phyloP scores from a whole-genome alignment of 345 rosid species.

The Citrus australasica region DNA sequence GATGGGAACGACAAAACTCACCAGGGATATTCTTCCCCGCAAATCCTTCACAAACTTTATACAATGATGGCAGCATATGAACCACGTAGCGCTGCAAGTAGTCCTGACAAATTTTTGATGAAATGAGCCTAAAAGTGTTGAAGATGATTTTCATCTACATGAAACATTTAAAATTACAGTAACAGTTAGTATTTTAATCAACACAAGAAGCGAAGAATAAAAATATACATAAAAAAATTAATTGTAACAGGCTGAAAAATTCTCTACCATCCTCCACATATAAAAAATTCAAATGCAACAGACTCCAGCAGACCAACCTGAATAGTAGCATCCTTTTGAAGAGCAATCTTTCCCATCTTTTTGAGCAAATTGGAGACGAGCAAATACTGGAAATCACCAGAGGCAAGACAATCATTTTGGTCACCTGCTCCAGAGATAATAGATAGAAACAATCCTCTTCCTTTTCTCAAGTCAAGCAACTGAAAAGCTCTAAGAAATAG shows the following conservation, averaged over 20 bases:
- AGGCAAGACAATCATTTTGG: conserved; percentile 30
- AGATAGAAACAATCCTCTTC: conserved; percentile 46
- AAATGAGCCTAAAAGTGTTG: conserved; percentile 43
- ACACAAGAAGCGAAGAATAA: not conserved
- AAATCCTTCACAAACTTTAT: conserved; percentile 88
- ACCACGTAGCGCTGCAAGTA: conserved; percentile 45
- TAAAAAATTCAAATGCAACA: not conserved
- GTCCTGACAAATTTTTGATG: conserved; percentile 40
- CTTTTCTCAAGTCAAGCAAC: conserved; percentile 64
- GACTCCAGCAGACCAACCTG: conserved; percentile 51
- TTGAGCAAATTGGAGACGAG: conserved; percentile 60
- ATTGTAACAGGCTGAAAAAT: not conserved
- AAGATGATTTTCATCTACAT: conserved; percentile 71
- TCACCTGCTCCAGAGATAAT: conserved; percentile 39
- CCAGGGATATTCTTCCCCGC: conserved; percentile 73
- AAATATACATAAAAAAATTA: not conserved
- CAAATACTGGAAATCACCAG: conserved; percentile 30
- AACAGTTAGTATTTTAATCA: conserved; percentile 1
- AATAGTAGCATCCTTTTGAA: conserved; percentile 55
- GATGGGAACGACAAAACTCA: conserved; percentile 21
- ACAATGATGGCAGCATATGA: conserved; percentile 64
- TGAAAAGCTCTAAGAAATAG: conserved; percentile 66
- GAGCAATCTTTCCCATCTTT: conserved; percentile 73
- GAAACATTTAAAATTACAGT: conserved; percentile 12
- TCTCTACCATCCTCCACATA: not conserved